Evolutionary conservation across 2,329 filamentous ascomycete genomes (phyloP).

Genomic region (Microascus cirrosus): DNA sequence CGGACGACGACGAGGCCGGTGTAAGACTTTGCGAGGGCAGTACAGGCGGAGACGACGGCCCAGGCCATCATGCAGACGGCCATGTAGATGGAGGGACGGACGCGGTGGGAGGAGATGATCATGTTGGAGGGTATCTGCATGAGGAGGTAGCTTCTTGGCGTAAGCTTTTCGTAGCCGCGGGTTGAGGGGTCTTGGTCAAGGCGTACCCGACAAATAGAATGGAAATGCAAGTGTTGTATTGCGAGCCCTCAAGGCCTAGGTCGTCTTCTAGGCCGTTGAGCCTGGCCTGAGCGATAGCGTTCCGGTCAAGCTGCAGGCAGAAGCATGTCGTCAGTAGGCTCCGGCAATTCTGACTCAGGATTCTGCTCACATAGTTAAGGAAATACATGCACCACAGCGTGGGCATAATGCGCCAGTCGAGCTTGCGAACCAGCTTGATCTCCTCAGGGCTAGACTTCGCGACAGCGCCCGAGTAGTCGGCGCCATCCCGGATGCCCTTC

Average conservation of each 20-base stretch:
- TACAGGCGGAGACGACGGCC: constrained; percentile 25
- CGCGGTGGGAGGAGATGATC: constrained; percentile 19
- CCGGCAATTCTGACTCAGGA: neutral
- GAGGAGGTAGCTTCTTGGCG: constrained; percentile 14
- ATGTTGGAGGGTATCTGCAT: constrained; percentile 25
- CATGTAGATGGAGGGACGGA: constrained; percentile 27
- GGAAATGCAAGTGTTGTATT: constrained; percentile 24
- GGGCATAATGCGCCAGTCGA: constrained; percentile 18
- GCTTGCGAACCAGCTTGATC: constrained; percentile 20
- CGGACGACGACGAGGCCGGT: constrained; percentile 25
- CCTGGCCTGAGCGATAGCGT: constrained; percentile 12
- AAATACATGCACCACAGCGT: constrained; percentile 24
- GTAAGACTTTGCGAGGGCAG: constrained; percentile 24
- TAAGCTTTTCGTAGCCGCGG: constrained; percentile 5
- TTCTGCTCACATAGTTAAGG: constrained; percentile 14
- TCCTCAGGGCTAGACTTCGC: constrained; percentile 20
- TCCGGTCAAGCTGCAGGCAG: constrained; percentile 15
- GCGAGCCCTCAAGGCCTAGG: constrained; percentile 21
- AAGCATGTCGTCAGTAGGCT: neutral
- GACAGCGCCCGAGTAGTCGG: constrained; percentile 21
- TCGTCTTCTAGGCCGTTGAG: constrained; percentile 19
- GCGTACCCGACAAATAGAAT: constrained; percentile 22
- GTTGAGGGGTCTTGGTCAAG: neutral
- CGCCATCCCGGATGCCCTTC: constrained; percentile 12
- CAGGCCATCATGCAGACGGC: constrained; percentile 15